Base-by-base conservation (phyloP, 352 stramenopile genomes). In the Achlya hypogyna region DNA sequence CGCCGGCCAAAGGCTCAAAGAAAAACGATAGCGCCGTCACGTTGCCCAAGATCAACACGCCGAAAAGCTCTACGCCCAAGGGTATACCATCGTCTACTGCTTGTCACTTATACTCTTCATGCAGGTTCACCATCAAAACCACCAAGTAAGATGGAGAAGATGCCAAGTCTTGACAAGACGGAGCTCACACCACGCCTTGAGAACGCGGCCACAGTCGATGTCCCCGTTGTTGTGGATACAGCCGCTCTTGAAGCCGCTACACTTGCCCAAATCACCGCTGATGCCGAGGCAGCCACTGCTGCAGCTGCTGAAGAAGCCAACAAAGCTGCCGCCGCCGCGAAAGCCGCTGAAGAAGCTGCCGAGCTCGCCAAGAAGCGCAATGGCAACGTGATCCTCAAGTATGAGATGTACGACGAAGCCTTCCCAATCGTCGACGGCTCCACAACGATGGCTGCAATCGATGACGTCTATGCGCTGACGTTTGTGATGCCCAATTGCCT, bases 401-500 rank as follows among this genome's bases (percentile, higher is more conserved):
- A 96, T 71, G 83, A 96, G 63, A 83, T 91, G 68, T 96, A 96
- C 64, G 78, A 89, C 45, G 86, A 96, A 62, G 65, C 86, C 4
- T 96, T 95, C 56, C 69, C 75, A 1, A 95, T 96, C 58, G 64
- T 78, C 2, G 72, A 87, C 62, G 87, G 88, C 1, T 88, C 76
- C 12, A 92, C 86, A 10, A 93, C 80, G n/a, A 78, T 88, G 40
- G 71, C 76, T 1, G 75, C 63, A 10, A 78, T 96, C 43, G 86
- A 96, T 72, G 86, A 95, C 9, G 77, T 87, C 6, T 96, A 95
- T 63, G 94, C 82, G 54, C 71, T 96, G 35, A 91, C 81, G 6
- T 94, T 95, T 62, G 86, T 95, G 23, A 95, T 96, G 86, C 86
- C 85, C 31, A 87, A 89, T 34, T 96, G 85, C 58, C 74, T 82